Conservation (phyloP, 495 filamentous ascomycete species). For the Daldinia concentrica region DNA sequence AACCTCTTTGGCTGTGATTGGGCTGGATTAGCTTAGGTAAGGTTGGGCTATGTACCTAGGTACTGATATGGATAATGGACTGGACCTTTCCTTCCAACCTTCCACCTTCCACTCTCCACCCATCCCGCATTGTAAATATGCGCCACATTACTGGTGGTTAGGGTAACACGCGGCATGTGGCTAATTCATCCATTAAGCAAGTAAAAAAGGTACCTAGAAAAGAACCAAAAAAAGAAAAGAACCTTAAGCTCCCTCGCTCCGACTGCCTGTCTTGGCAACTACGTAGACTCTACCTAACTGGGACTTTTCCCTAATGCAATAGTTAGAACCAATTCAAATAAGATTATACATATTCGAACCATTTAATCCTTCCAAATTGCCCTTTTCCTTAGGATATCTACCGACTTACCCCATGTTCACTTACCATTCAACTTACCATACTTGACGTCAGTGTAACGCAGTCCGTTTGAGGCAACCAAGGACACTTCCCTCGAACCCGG, state of each 20-base stretch:
- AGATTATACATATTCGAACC: not conserved
- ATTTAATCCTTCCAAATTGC: not conserved
- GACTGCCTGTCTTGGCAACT: constrained; percentile 22
- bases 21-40: constrained; percentile 1
- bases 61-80: too few species aligned
- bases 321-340: not conserved
- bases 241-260: not conserved
- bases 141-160: not conserved
- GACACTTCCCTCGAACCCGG: constrained; percentile 17
- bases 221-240: not conserved
- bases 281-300: constrained; percentile 13
- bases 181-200: not conserved
- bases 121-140: not conserved
- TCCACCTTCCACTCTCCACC: not conserved
- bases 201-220: not conserved
- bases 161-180: constrained; percentile 7
- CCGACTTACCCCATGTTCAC: not conserved
- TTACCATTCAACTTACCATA: constrained; percentile 3
- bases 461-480: constrained; percentile 27
- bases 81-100: too few species aligned
- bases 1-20: constrained; percentile 16
- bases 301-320: constrained; percentile 3
- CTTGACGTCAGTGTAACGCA: constrained; percentile 29
- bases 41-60: too few species aligned
- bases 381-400: not conserved